phyloP scores from a whole-genome alignment of 352 stramenopile genomes.

The Pythium brachiatum region DNA sequence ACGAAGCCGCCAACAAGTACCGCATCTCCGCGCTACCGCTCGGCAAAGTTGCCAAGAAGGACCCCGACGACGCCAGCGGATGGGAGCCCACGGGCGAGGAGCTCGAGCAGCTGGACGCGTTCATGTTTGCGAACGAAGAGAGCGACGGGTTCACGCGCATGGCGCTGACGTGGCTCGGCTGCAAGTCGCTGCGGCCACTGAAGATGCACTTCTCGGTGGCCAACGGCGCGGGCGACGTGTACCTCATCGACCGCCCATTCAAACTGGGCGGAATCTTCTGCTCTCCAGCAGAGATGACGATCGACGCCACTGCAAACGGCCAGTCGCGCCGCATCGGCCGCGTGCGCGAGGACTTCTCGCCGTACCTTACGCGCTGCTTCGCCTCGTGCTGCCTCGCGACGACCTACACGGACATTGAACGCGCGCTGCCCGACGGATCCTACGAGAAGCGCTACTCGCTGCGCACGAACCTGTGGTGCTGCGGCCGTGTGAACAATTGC shows the following conservation, averaged over 20 bases:
- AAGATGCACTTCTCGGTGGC: constrained; percentile 43
- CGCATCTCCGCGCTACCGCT: constrained; percentile 38
- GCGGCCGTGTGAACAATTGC: constrained; percentile 64
- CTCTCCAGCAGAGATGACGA: constrained; percentile 44
- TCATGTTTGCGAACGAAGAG: constrained; percentile 47
- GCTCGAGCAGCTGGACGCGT: constrained; percentile 45
- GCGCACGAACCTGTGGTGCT: constrained; percentile 53
- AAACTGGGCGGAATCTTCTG: constrained; percentile 35
- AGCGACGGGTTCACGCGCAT: constrained; percentile 34
- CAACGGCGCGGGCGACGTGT: constrained; percentile 42
- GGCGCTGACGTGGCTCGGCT: constrained; percentile 37
- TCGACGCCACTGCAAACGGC: constrained; percentile 27
- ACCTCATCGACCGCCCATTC: constrained; percentile 42
- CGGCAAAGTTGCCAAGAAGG: constrained; percentile 53
- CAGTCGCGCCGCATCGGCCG: constrained; percentile 34
- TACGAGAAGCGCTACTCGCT: constrained; percentile 57
- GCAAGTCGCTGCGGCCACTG: constrained; percentile 37
- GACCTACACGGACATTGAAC: constrained; percentile 67
- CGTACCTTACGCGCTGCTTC: constrained; percentile 43
- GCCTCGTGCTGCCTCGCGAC: constrained; percentile 48
- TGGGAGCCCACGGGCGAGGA: constrained; percentile 46
- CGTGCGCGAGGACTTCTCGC: constrained; percentile 53
- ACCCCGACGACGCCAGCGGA: constrained; percentile 37
- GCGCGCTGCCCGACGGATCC: constrained; percentile 40
- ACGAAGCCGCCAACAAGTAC: constrained; percentile 65